Evolutionary conservation across 2,329 filamentous ascomycete species (phyloP).

Genomic region (Rosellinia necatrix): DNA sequence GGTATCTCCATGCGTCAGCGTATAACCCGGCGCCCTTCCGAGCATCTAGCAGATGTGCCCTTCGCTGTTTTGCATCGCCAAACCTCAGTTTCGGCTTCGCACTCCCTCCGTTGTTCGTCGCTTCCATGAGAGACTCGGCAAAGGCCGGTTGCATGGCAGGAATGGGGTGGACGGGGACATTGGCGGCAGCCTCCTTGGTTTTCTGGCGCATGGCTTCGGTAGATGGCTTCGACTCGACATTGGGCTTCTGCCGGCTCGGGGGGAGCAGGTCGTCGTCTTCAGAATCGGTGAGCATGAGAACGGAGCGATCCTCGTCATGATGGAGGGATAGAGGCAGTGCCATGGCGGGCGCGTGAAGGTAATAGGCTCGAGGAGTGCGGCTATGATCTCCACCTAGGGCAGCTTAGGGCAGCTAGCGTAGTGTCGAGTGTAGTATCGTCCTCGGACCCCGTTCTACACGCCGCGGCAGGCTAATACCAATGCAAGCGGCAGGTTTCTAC

Average conservation of each 20-base stretch:
- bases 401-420: too few species aligned
- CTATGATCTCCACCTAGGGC: constrained; percentile 4
- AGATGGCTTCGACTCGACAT: constrained; percentile 26
- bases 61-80: constrained; percentile 64
- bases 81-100: constrained; percentile 58
- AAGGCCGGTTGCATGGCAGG: constrained; percentile 79
- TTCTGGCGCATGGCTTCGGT: constrained; percentile 37
- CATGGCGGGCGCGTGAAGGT: constrained; percentile 29
- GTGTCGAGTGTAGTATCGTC: too few species aligned
- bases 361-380: constrained; percentile 1
- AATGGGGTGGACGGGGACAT: constrained; percentile 67
- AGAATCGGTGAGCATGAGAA: constrained; percentile 39
- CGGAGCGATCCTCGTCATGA: constrained; percentile 38
- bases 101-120: constrained; percentile 54
- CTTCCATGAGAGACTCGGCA: constrained; percentile 79
- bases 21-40: constrained; percentile 72
- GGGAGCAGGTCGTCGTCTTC: constrained; percentile 38
- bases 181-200: constrained; percentile 39
- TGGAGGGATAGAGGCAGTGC: constrained; percentile 38
- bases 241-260: constrained; percentile 28
- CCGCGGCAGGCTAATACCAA: constrained; percentile 7
- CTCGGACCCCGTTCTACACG: too few species aligned
- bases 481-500: constrained; percentile 16
- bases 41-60: constrained; percentile 70
- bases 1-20: constrained; percentile 75